A percentile compares a stretch with the other conserved stretches of the same genome.
These are phyloP conservation scores for Blastomyces gilchristii DNA, from an alignment of 2,329 filamentous ascomycete species.

Conservation along the genomic window DNA sequence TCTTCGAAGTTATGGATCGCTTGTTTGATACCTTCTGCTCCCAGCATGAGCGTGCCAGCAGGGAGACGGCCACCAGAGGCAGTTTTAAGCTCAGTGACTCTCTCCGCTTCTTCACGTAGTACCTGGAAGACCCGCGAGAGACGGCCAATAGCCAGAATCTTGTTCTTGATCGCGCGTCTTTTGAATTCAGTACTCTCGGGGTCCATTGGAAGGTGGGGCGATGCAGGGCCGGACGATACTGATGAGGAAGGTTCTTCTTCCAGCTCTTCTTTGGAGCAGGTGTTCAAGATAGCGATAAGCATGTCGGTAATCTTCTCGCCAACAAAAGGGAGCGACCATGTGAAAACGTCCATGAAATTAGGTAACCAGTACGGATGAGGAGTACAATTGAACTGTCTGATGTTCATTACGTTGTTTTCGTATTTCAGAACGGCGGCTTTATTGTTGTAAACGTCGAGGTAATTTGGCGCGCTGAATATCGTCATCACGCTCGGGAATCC, in stretches of 20 bases:
- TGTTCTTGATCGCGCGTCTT: slow-evolving; percentile 97
- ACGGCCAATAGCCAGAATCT: slow-evolving; percentile 93
- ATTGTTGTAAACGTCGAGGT: slow-evolving; percentile 99
- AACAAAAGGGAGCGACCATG: slow-evolving; percentile 98
- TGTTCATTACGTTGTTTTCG: slow-evolving; percentile 99
- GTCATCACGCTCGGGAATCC: slow-evolving; percentile 99
- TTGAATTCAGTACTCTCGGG: slow-evolving; percentile 87
- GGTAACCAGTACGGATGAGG: slow-evolving; percentile 98
- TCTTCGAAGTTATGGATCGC: slow-evolving; percentile 96
- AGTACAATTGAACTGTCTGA: slow-evolving; percentile 98
- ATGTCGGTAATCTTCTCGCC: slow-evolving; percentile 99
- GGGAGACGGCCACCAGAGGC: slow-evolving; percentile 85
- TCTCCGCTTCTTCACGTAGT: slow-evolving; percentile 90
- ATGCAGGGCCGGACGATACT: slow-evolving; percentile 59
- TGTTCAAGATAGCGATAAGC: slow-evolving; percentile 97
- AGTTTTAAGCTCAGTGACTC: slow-evolving; percentile 95
- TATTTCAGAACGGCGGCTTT: slow-evolving; percentile 98
- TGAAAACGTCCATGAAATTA: slow-evolving; percentile 99
- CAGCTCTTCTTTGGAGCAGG: slow-evolving; percentile 96
- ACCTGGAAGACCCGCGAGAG: slow-evolving; percentile 98
- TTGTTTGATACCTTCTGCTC: slow-evolving; percentile 96
- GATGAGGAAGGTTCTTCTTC: slow-evolving; percentile 75
- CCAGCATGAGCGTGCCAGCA: slow-evolving; percentile 92
- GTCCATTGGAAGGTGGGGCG: slow-evolving; percentile 62
- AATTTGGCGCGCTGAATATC: slow-evolving; percentile 98